Evolutionary conservation across 2,329 filamentous ascomycete species (phyloP).

Genomic region (Alternaria incomplexa): DNA sequence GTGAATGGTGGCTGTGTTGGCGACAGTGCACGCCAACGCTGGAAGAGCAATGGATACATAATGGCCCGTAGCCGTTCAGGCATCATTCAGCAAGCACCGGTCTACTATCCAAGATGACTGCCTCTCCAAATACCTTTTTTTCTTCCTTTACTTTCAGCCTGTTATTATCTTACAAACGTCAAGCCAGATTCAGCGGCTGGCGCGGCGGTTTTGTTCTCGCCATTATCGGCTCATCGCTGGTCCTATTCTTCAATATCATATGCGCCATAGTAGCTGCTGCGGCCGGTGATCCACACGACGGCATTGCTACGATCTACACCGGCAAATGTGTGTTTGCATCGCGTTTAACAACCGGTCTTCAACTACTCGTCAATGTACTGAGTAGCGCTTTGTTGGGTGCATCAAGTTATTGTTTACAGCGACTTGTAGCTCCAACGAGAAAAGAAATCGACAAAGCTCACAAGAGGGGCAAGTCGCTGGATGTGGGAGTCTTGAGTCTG

Average conservation of each 20-base stretch:
- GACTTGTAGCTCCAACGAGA: not conserved
- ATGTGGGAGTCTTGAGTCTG: not conserved
- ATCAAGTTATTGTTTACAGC: not conserved
- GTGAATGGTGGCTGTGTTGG: not conserved
- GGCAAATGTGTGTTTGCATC: not conserved
- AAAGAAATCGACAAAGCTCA: not conserved
- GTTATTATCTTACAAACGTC: not conserved
- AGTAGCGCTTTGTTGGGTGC: not conserved
- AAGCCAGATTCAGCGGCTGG: not conserved
- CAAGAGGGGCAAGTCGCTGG: rapidly evolving
- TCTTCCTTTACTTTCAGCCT: not conserved
- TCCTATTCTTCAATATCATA: not conserved
- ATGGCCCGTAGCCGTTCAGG: not conserved
- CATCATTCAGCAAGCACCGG: no score
- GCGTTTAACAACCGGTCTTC: not conserved
- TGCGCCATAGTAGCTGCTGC: not conserved
- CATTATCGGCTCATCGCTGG: not conserved
- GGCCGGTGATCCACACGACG: not conserved
- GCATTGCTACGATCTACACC: not conserved
- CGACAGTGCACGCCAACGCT: not conserved
- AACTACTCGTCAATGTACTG: not conserved
- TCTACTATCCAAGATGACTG: no score
- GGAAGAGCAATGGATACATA: not conserved
- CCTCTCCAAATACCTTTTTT: not conserved
- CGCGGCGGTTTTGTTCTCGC: not conserved